These are phyloP conservation scores for Gamarada debralockiae DNA, from an alignment of 495 filamentous ascomycete genomes.

Conservation along the genomic window DNA sequence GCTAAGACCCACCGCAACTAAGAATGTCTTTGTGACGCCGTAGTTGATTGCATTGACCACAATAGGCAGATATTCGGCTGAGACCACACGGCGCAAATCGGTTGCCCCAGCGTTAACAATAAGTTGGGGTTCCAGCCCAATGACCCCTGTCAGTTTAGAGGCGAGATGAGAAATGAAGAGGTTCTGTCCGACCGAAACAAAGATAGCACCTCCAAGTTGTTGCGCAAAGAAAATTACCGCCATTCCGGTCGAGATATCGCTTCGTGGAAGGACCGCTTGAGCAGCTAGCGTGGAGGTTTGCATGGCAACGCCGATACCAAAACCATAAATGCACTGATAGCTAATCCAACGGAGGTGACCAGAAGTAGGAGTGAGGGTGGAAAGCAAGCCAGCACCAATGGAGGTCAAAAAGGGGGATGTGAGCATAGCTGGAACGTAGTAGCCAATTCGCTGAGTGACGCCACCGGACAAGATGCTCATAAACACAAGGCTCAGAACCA, in stretches of 20 bases:
- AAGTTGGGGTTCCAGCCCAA: constrained; percentile 38
- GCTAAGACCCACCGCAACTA: constrained; percentile 18
- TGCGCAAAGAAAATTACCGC: constrained; percentile 55
- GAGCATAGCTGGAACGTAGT: constrained; percentile 67
- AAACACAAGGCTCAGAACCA: constrained; percentile 51
- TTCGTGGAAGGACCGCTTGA: constrained; percentile 43
- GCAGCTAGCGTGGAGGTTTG: constrained; percentile 51
- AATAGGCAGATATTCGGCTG: constrained; percentile 2
- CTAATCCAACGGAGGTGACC: constrained; percentile 51
- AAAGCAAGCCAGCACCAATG: constrained; percentile 62
- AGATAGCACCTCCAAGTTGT: constrained; percentile 55
- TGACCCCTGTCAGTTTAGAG: constrained; percentile 25
- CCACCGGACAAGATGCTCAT: constrained; percentile 47
- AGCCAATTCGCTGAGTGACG: constrained; percentile 39
- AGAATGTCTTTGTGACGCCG: constrained; percentile 25
- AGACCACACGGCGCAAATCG: constrained; percentile 21
- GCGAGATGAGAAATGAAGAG: constrained; percentile 13
- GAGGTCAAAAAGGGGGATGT: constrained; percentile 53
- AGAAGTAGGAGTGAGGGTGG: constrained; percentile 42
- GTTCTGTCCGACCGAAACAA: constrained; percentile 52
- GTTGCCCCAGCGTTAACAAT: constrained; percentile 51
- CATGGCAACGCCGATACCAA: constrained; percentile 57
- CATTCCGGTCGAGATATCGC: constrained; percentile 51
- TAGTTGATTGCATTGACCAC: constrained; percentile 27
- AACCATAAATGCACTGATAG: constrained; percentile 56